Conservation (phyloP, 148 eudicot genomes). For the Polygonum maritimum region DNA sequence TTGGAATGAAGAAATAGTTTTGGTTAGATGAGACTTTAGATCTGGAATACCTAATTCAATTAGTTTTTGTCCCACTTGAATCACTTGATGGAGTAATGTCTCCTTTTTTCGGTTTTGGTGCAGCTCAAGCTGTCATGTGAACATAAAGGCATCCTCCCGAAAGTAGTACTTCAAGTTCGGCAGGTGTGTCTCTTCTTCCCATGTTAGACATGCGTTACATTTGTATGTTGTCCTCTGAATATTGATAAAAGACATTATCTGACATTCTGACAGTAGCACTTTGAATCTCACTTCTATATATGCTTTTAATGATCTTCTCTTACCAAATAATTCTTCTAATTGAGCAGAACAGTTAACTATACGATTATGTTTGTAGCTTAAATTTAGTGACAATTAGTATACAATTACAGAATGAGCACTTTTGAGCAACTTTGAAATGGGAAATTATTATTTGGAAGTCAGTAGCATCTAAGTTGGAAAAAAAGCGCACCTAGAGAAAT, state of each 20-base stretch:
- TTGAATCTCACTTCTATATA: not conserved
- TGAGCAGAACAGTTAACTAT: not conserved
- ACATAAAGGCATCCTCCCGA: slow-evolving; percentile 80
- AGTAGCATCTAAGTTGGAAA: not conserved
- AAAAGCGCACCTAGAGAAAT: not conserved
- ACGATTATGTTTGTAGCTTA: not conserved
- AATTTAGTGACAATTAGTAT: not conserved
- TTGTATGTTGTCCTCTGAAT: not conserved
- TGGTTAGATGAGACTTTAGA: not conserved
- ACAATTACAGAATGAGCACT: not conserved
- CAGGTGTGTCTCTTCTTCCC: slow-evolving; percentile 48
- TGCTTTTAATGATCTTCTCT: not conserved
- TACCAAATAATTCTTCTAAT: not conserved
- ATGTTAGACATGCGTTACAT: not conserved
- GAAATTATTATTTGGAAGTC: not conserved
- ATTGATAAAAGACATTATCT: not conserved
- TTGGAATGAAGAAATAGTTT: not conserved
- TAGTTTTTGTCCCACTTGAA: not conserved
- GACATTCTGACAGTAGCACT: not conserved
- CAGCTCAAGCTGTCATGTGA: slow-evolving; percentile 70
- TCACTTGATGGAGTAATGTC: not conserved
- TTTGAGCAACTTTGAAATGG: not conserved
- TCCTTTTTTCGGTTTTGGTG: slow-evolving; percentile 7
- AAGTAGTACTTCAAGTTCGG: slow-evolving; percentile 57
- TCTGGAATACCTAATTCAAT: not conserved